These are phyloP conservation scores for Boletus rubroflammeus DNA, from an alignment of 768 basidiomycete species.

Conservation along the genomic window DNA sequence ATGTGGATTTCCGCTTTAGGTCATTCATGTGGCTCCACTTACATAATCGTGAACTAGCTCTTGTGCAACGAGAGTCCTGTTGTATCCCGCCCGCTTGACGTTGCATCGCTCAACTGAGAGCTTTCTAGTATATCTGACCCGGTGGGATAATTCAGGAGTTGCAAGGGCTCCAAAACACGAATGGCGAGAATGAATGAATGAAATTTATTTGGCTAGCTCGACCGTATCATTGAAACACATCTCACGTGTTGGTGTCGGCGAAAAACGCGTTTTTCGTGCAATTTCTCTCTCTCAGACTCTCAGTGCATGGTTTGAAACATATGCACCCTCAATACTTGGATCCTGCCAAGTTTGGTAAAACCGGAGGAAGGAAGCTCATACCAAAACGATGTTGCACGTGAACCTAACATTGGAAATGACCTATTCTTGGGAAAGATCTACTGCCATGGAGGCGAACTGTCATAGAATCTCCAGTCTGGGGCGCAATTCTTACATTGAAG, in stretches of 20 bases:
- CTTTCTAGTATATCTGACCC: background rate
- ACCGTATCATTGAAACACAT: too few species aligned
- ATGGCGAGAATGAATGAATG: too few species aligned
- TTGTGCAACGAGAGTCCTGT: background rate
- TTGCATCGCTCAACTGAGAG: background rate
- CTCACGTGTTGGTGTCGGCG: background rate
- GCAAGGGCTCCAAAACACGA: background rate
- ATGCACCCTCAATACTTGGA: background rate
- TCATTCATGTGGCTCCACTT: conserved; percentile 15
- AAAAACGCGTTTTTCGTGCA: background rate
- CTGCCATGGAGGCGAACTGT: conserved; percentile 11
- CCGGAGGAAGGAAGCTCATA: background rate
- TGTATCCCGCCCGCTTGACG: background rate
- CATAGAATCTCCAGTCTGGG: conserved; percentile 3
- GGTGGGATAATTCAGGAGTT: background rate
- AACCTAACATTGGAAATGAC: conserved; percentile 16
- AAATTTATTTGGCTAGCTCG: too few species aligned
- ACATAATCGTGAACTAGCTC: background rate
- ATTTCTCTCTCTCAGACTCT: background rate
- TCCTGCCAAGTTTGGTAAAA: background rate
- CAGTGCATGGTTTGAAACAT: background rate
- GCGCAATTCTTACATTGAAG: background rate
- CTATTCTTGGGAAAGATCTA: conserved; percentile 18
- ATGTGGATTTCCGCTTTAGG: conserved; percentile 22
- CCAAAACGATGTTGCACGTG: conserved; percentile 15